phyloP scores from a whole-genome alignment of 2,329 filamentous ascomycete species.

The Colletotrichum sp. region DNA sequence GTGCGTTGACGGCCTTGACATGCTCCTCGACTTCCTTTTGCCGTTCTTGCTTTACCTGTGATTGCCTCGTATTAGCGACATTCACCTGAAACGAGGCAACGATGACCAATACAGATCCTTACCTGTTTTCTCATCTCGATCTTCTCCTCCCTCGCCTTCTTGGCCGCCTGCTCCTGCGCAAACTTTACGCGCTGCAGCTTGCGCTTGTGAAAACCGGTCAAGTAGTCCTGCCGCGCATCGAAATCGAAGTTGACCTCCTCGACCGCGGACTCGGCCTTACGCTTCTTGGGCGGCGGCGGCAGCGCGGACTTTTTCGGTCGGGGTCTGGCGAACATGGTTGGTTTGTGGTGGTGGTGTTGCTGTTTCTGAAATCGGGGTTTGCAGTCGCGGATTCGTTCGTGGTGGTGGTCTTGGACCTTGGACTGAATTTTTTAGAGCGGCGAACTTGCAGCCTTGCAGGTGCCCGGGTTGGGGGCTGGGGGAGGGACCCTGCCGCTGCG shows the following conservation, averaged over 20 bases:
- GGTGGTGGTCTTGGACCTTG: not conserved
- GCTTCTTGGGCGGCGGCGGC: constrained; percentile 67
- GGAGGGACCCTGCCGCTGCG: constrained; percentile 3
- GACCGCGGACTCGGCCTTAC: constrained; percentile 64
- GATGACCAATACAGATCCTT: constrained; percentile 16
- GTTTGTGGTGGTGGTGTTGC: not conserved
- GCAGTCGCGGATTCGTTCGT: not conserved
- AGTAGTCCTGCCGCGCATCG: constrained; percentile 79
- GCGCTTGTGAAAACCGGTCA: constrained; percentile 97
- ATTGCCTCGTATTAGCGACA: not conserved
- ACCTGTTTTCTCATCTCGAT: constrained; percentile 79
- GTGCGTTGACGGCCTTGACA: constrained; percentile 74
- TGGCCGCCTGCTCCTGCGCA: constrained; percentile 81
- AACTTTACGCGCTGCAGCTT: constrained; percentile 85
- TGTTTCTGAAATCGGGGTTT: not conserved
- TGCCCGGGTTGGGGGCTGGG: not conserved
- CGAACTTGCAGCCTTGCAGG: constrained; percentile 11
- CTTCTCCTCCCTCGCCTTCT: constrained; percentile 79
- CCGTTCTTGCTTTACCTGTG: constrained; percentile 81
- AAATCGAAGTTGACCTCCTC: constrained; percentile 89
- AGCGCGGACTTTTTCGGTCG: constrained; percentile 63
- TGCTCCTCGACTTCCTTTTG: constrained; percentile 83
- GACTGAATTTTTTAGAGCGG: constrained; percentile 8
- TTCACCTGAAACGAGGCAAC: not conserved
- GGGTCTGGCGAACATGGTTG: constrained; percentile 59